These are phyloP conservation scores for Solanum lycopersicoides DNA, from an alignment of 257 asterid genomes.

Conservation along the genomic window DNA sequence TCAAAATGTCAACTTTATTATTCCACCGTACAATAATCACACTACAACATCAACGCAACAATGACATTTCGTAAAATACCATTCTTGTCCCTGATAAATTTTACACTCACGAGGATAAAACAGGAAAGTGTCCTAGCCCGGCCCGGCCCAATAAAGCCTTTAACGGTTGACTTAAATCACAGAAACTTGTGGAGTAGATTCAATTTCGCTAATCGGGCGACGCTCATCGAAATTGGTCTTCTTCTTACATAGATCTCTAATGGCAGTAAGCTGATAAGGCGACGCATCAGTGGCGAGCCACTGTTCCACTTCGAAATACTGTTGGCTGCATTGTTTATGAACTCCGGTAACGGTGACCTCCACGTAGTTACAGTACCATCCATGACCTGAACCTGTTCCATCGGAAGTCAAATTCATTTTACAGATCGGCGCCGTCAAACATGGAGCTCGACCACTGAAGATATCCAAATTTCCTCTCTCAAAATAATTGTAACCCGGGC, in stretches of 20 bases:
- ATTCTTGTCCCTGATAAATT: background rate
- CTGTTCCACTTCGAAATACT: slow-evolving; percentile 47
- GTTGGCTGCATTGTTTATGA: slow-evolving; percentile 32
- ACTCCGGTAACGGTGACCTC: slow-evolving; percentile 51
- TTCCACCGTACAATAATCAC: background rate
- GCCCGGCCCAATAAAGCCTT: background rate
- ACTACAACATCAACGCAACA: background rate
- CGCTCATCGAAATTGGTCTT: background rate
- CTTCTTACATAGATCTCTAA: slow-evolving; percentile 24
- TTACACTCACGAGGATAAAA: background rate
- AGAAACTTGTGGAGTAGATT: background rate
- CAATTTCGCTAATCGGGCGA: background rate
- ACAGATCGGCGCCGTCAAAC: slow-evolving; percentile 47
- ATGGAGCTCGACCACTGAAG: slow-evolving; percentile 65
- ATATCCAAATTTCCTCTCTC: slow-evolving; percentile 71
- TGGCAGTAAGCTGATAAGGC: slow-evolving; percentile 47
- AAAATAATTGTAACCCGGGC: slow-evolving; percentile 41
- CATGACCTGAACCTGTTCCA: slow-evolving; percentile 54
- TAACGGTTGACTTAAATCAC: background rate
- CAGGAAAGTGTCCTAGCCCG: background rate
- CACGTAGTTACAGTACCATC: slow-evolving; percentile 64
- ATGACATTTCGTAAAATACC: background rate
- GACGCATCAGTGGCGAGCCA: slow-evolving; percentile 60
- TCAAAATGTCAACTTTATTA: background rate
- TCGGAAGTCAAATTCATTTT: slow-evolving; percentile 57